Evolutionary conservation across 768 basidiomycete species (phyloP), one percentile per base, ranked within the genome.

Genomic region (Pulveroboletus ravenelii): DNA sequence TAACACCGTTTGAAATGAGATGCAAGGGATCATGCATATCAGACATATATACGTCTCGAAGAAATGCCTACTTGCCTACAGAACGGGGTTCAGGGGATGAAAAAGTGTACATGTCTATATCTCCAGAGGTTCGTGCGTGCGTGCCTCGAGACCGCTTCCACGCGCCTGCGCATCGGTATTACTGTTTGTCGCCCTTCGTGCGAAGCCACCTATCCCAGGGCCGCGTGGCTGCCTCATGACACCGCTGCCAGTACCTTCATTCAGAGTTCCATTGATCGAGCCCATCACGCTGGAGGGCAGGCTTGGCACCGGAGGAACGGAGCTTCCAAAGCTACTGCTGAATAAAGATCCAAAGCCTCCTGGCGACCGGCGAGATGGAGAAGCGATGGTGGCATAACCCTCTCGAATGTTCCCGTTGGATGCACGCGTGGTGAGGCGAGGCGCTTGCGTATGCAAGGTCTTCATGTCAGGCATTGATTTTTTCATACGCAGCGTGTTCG

Each of bases 381-480:
- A 86, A 29, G 87, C 86, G 51, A 92, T 89, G 32, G 90, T 92
- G 15, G 88, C 89, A 69, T 89, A 93, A 27, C 88, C 89, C 53
- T 80, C 79, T 45, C 90, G 84, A 50, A 93, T 91, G 64, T 93
- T 93, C 49, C 89, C 89, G 65, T 91, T 93, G 41, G 89, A 93
- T 15, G 89, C 78, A 53, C 89, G 86, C 14, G 86, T 85, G 50
- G 73, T 81, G 41, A 93, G 78, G 45, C 89, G 85, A 31, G 88
- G 89, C 1, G 85, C 84, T 60, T 85, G 82, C 15, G 84, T 76
- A 53, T 90, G 89, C 56, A 92, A 70, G 14, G 87, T 87, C 72
- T 90, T 90, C 82, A 97, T 84, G 70, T 97, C 93, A 3, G 96
- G 96, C 96, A 98, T 98, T 20, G 93, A 95, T 72, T 96, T 96